Percentiles rank a stretch among this genome's conserved stretches.
These are phyloP conservation scores for Zygosaccharomyces pseudobailii DNA, from an alignment of 1,139 yeast genomes.

Conservation along the genomic window DNA sequence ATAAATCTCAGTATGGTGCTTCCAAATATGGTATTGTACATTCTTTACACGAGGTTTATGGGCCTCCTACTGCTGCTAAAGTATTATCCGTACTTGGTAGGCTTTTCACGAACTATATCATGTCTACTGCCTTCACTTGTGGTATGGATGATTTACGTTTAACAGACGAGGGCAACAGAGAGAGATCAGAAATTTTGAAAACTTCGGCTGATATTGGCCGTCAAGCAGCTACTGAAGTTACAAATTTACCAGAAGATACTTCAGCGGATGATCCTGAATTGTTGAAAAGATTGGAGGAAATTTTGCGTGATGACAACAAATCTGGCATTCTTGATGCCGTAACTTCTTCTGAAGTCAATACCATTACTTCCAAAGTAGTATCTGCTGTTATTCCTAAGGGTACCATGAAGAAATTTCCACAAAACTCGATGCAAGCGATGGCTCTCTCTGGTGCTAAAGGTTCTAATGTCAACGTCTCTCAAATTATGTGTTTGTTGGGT, in stretches of 20 bases:
- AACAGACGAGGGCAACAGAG: constrained; percentile 81
- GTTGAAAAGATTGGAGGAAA: constrained; percentile 84
- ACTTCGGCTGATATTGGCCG: constrained; percentile 80
- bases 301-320: constrained; percentile 87
- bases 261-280: constrained; percentile 68
- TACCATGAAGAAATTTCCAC: constrained; percentile 91
- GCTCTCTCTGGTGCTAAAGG: constrained; percentile 99
- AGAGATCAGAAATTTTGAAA: constrained; percentile 80
- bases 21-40: constrained; percentile 96
- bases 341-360: constrained; percentile 87
- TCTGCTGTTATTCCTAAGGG: constrained; percentile 94
- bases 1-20: constrained; percentile 98
- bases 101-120: constrained; percentile 88
- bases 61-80: constrained; percentile 85
- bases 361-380: constrained; percentile 90
- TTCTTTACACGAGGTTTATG: constrained; percentile 92
- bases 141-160: constrained; percentile 99
- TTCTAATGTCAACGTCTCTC: constrained; percentile 96
- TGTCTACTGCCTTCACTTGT: constrained; percentile 93
- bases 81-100: constrained; percentile 88
- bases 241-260: constrained; percentile 63
- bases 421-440: constrained; percentile 98
- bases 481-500: constrained; percentile 97
- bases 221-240: constrained; percentile 90
- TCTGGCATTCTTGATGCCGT: constrained; percentile 94